Conservation (phyloP, 768 basidiomycete species). For the Dioszegia hungarica region DNA sequence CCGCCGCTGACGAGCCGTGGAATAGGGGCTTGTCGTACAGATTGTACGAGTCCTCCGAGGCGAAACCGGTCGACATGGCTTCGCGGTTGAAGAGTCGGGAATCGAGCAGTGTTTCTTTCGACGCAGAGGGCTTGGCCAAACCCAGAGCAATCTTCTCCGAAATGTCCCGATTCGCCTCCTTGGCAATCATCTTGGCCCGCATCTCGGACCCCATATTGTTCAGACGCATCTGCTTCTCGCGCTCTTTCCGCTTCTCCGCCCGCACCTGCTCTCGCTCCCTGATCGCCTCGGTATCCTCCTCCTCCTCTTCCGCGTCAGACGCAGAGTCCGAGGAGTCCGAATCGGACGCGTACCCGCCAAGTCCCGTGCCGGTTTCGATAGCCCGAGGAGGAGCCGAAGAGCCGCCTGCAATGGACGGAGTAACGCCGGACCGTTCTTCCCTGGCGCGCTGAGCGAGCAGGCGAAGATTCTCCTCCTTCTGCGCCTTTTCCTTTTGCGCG, state of each 20-base stretch:
- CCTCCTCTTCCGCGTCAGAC: constrained; percentile 53
- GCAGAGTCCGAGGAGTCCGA: constrained; percentile 62
- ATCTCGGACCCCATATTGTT: constrained; percentile 98
- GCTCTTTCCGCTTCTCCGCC: constrained; percentile 81
- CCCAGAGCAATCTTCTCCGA: constrained; percentile 98
- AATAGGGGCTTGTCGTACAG: constrained; percentile 93
- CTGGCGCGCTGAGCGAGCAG: constrained; percentile 90
- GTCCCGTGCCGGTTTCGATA: constrained; percentile 60
- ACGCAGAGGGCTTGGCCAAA: constrained; percentile 89
- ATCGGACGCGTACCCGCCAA: constrained; percentile 84
- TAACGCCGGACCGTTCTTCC: constrained; percentile 81
- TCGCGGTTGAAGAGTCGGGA: constrained; percentile 97
- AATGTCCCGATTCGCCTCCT: constrained; percentile 95
- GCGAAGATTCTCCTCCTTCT: constrained; percentile 93
- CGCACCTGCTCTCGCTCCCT: constrained; percentile 86
- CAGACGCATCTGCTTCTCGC: constrained; percentile 97
- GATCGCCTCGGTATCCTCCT: constrained; percentile 76
- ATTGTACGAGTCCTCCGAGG: constrained; percentile 87
- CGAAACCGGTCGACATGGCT: constrained; percentile 72
- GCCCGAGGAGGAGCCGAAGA: constrained; percentile 51
- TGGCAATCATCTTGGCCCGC: constrained; percentile 88
- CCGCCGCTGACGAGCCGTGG: constrained; percentile 90
- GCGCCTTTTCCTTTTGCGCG: constrained; percentile 95
- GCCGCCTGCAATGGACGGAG: constrained; percentile 46
- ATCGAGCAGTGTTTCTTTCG: constrained; percentile 96